A percentile compares a stretch with the other conserved stretches of the same genome.
phyloP scores from a whole-genome alignment of 139 green algal species.

The Yamagishiella unicocca region DNA sequence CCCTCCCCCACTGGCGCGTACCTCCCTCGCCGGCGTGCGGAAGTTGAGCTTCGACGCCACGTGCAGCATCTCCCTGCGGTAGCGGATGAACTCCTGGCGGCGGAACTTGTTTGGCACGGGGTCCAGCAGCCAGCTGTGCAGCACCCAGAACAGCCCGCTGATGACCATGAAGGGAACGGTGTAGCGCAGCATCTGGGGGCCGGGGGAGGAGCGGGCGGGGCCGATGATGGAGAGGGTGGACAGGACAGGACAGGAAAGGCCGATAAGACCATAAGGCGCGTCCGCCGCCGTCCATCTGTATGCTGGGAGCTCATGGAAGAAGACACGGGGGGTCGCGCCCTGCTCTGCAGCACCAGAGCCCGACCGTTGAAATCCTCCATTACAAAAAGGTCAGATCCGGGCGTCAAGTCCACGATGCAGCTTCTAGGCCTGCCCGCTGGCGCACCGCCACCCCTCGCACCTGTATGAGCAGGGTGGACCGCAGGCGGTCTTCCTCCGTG shows the following conservation, averaged over 20 bases:
- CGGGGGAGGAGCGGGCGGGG: neutral
- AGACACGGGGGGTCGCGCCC: too few relatives aligned
- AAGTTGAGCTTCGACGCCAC: slow-evolving; percentile 73
- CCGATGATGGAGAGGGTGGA: neutral
- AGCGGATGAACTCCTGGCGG: slow-evolving; percentile 64
- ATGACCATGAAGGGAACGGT: slow-evolving; percentile 72
- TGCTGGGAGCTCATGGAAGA: too few relatives aligned
- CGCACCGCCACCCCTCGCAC: slow-evolving; percentile 21
- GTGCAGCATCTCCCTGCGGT: slow-evolving; percentile 69
- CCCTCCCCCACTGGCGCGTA: too few relatives aligned
- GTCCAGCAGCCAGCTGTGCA: slow-evolving; percentile 74
- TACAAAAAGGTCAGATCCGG: too few relatives aligned
- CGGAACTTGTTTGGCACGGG: slow-evolving; percentile 69
- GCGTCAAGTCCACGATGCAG: too few relatives aligned
- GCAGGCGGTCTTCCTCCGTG: slow-evolving; percentile 44
- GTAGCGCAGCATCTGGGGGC: slow-evolving; percentile 58
- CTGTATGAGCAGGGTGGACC: slow-evolving; percentile 58
- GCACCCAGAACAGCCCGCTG: slow-evolving; percentile 67
- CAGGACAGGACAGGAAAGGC: too few relatives aligned
- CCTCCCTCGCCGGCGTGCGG: slow-evolving; percentile 68
- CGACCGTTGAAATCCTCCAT: too few relatives aligned
- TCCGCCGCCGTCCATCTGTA: too few relatives aligned
- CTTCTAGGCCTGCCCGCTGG: too few relatives aligned
- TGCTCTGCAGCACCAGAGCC: too few relatives aligned
- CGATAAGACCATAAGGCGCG: too few relatives aligned